Evolutionary conservation across 2,329 filamentous ascomycete genomes (phyloP).

Genomic region (Xylariales sp.): DNA sequence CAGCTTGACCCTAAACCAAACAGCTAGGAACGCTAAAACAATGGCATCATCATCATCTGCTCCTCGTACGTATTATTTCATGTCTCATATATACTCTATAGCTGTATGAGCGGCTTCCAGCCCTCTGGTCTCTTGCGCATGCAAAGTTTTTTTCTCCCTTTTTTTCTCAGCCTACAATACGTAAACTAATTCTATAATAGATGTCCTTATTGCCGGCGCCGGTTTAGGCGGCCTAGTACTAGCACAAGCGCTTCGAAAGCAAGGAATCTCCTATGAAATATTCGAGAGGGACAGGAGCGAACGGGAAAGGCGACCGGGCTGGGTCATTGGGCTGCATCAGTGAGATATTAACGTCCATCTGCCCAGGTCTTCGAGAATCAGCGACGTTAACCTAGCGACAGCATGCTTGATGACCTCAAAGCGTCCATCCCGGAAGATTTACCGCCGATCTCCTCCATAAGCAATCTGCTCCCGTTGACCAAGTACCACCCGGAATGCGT

Average conservation of each 20-base stretch:
- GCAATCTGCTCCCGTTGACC: constrained; percentile 40
- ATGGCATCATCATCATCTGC: constrained; percentile 28
- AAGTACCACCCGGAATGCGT: constrained; percentile 38
- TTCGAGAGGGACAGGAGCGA: constrained; percentile 41
- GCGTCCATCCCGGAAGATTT: constrained; percentile 41
- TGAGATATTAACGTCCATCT: constrained; percentile 15
- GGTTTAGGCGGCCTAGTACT: constrained; percentile 41
- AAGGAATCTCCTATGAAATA: constrained; percentile 43
- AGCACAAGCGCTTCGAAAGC: constrained; percentile 42
- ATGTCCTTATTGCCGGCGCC: constrained; percentile 42
- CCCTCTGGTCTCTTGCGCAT: not conserved
- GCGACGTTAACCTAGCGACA: constrained; percentile 10
- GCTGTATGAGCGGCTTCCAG: no score
- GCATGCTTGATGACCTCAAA: constrained; percentile 43
- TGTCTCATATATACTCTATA: not conserved
- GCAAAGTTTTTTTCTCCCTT: no score
- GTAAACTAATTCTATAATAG: constrained; percentile 8
- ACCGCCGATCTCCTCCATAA: constrained; percentile 40
- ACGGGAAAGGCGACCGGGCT: constrained; percentile 39
- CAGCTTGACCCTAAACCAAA: not conserved
- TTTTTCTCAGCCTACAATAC: no score
- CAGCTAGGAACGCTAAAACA: not conserved
- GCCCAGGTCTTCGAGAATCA: not conserved
- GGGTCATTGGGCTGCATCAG: constrained; percentile 42
- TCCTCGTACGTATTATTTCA: constrained; percentile 28